These are phyloP conservation scores for Bothriochloa decipiens DNA, from an alignment of 176 grass and related monocot species.

Conservation along the genomic window DNA sequence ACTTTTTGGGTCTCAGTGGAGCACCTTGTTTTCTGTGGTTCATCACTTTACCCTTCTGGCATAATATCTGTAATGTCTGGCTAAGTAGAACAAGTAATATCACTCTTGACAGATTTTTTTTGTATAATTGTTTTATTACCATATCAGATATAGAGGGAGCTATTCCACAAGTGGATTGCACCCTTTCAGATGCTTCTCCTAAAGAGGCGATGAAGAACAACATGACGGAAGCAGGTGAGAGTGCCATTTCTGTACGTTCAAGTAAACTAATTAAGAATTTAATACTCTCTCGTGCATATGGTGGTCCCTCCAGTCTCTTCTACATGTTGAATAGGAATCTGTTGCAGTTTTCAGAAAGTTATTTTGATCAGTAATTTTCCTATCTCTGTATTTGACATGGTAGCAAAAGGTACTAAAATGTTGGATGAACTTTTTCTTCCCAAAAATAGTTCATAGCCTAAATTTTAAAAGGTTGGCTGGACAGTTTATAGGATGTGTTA, in stretches of 20 bases:
- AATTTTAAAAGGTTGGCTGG: neutral
- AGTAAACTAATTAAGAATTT: neutral
- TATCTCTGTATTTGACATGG: neutral
- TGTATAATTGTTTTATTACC: constrained; percentile 35
- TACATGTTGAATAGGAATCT: neutral
- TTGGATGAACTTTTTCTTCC: neutral
- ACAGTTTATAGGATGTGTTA: too few species aligned
- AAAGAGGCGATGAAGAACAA: constrained; percentile 46
- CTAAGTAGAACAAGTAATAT: neutral
- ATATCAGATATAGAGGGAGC: constrained; percentile 48
- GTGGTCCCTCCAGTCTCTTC: constrained; percentile 2
- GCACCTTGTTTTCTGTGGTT: constrained; percentile 31
- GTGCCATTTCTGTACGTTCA: constrained; percentile 9
- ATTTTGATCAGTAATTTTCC: neutral
- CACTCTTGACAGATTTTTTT: constrained; percentile 18
- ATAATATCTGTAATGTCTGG: constrained; percentile 12
- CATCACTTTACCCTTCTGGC: constrained; percentile 23
- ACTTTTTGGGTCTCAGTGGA: neutral
- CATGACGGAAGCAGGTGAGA: constrained; percentile 59
- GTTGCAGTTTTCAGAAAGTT: neutral
- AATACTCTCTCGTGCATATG: constrained; percentile 9
- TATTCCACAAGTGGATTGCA: constrained; percentile 41
- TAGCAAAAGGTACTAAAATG: neutral
- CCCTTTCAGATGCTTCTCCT: constrained; percentile 37
- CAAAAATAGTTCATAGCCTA: neutral